These are phyloP conservation scores for Termitomyces sp. DNA, from an alignment of 768 basidiomycete genomes.

Conservation along the genomic window DNA sequence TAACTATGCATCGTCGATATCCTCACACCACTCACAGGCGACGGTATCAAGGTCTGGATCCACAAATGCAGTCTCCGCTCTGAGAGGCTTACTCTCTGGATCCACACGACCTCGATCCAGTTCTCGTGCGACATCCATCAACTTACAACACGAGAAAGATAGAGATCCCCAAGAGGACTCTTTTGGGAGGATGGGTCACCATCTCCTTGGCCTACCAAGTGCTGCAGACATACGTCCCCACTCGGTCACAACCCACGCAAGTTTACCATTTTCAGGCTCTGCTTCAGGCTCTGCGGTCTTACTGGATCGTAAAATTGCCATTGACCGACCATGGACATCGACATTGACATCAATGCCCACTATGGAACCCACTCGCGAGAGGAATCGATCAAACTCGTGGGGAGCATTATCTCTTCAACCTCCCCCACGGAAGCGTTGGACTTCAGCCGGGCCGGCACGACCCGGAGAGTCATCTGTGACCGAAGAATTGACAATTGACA, in stretches of 20 bases:
- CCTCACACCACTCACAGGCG: slow-evolving; percentile 40
- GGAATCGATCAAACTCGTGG: slow-evolving; percentile 30
- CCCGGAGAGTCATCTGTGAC: slow-evolving; percentile 12
- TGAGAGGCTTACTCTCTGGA: slow-evolving; percentile 56
- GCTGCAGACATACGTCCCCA: slow-evolving; percentile 27
- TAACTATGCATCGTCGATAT: slow-evolving; percentile 45
- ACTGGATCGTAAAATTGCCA: slow-evolving; percentile 31
- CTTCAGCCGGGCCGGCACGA: slow-evolving; percentile 25
- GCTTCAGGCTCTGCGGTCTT: slow-evolving; percentile 22
- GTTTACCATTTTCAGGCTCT: slow-evolving; percentile 29
- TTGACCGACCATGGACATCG: slow-evolving; percentile 18
- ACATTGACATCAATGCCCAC: slow-evolving; percentile 21
- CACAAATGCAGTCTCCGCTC: slow-evolving; percentile 45
- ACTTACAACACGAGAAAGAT: slow-evolving; percentile 29
- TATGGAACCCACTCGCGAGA: slow-evolving; percentile 15
- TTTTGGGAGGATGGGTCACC: slow-evolving; percentile 52
- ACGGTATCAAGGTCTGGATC: slow-evolving; percentile 35
- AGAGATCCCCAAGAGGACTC: slow-evolving; percentile 44
- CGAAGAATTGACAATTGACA: slow-evolving; percentile 9
- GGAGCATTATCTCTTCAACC: slow-evolving; percentile 41
- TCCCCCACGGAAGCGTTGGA: slow-evolving; percentile 49
- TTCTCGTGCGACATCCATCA: slow-evolving; percentile 47
- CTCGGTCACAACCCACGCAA: slow-evolving; percentile 25
- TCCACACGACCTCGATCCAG: slow-evolving; percentile 51
- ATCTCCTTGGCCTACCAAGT: slow-evolving; percentile 44